A percentile compares a stretch with the other conserved stretches of the same genome.
Conservation (phyloP, 2,329 filamentous ascomycete genomes). For the Colletotrichum tofieldiae region DNA sequence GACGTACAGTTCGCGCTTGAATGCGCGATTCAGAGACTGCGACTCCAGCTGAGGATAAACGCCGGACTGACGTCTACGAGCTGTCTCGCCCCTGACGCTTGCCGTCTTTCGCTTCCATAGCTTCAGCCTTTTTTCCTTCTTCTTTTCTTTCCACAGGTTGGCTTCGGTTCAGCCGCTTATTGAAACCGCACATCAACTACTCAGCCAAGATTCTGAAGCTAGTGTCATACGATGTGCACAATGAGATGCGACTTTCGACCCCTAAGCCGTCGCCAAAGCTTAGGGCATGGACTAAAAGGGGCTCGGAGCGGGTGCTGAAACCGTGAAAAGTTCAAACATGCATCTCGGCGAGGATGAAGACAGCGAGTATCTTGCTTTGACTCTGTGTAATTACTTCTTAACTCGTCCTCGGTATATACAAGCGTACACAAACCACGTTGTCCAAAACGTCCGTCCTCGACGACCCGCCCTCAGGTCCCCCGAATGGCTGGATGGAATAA, state of each 20-base stretch:
- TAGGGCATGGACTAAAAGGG: background rate
- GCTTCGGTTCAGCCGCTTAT: too few species aligned
- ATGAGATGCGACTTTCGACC: background rate
- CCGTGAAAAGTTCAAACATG: background rate
- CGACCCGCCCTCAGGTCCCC: slow-evolving; percentile 3
- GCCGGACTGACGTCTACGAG: too few species aligned
- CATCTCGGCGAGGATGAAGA: background rate
- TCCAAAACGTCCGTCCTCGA: slow-evolving; percentile 5
- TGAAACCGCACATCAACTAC: too few species aligned
- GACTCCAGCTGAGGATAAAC: too few species aligned
- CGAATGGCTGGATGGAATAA: slow-evolving; percentile 1
- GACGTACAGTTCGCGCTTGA: too few species aligned
- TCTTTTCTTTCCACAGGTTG: too few species aligned
- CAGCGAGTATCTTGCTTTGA: slow-evolving; percentile 5
- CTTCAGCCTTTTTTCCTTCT: too few species aligned
- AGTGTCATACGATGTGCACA: background rate
- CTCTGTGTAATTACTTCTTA: slow-evolving; percentile 38
- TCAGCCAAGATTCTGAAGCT: too few species aligned
- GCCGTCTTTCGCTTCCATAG: too few species aligned
- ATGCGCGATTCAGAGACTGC: too few species aligned
- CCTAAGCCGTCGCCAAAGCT: background rate
- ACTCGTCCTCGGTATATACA: slow-evolving; percentile 40
- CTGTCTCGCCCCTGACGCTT: too few species aligned
- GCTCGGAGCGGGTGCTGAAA: background rate
- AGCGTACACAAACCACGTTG: slow-evolving; percentile 26